Percentiles rank a stretch among this genome's conserved stretches.
These are phyloP conservation scores for Zygosaccharomyces siamensis DNA, from an alignment of 805 yeast species.

Conservation along the genomic window DNA sequence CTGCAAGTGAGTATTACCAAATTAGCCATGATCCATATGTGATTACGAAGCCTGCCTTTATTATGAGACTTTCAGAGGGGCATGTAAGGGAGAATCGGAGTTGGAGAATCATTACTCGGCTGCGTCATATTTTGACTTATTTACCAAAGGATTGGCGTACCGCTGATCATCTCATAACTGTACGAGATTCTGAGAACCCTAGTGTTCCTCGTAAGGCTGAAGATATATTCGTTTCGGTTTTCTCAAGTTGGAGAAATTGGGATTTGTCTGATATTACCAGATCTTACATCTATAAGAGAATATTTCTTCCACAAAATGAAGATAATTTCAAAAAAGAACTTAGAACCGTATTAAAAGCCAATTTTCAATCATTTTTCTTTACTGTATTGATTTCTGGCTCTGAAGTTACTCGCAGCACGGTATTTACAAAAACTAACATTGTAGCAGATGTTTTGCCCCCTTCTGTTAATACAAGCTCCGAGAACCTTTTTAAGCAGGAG, in stretches of 20 bases:
- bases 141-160: constrained; percentile 52
- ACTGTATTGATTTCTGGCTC: constrained; percentile 25
- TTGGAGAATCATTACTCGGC: constrained; percentile 79
- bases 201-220: constrained; percentile 37
- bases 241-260: constrained; percentile 87
- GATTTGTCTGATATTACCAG: constrained; percentile 65
- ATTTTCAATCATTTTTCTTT: constrained; percentile 22
- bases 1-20: constrained; percentile 45
- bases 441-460: constrained; percentile 19
- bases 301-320: constrained; percentile 38
- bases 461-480: constrained; percentile 9
- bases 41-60: constrained; percentile 81
- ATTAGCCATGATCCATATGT: constrained; percentile 85
- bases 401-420: constrained; percentile 25
- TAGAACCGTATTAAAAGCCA: constrained; percentile 17
- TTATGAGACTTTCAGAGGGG: constrained; percentile 61
- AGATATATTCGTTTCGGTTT: constrained; percentile 50
- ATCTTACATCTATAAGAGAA: constrained; percentile 49
- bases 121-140: constrained; percentile 64
- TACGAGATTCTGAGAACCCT: constrained; percentile 26
- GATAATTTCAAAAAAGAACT: constrained; percentile 7
- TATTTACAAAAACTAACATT: constrained; percentile 21
- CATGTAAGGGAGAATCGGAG: constrained; percentile 79
- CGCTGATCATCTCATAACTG: constrained; percentile 1
- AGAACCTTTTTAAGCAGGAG: constrained; percentile 14